Evolutionary conservation across 1,139 yeast species (phyloP), one percentile per base, ranked within the genome.

Genomic region (Taphrina pruni): DNA sequence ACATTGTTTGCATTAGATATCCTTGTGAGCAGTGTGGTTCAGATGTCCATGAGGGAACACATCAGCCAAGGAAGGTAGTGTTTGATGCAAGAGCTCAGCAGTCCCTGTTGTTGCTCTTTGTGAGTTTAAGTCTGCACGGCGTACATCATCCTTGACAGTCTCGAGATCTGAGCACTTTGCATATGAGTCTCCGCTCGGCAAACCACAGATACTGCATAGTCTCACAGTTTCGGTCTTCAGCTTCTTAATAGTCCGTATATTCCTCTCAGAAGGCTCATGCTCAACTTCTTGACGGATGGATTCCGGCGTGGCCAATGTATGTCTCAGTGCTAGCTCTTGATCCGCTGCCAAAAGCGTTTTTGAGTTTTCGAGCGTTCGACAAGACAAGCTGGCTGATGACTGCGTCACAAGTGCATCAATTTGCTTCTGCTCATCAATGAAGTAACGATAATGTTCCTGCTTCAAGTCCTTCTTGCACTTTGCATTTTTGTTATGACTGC

Each of bases 401-500:
- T 54, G 58, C 8, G 58, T 54, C 2, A 54, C 35, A 43, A 26
- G 17, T 7, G 43, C 21, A 20, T 54, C 58, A 17, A 54, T 20
- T 17, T 35, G 26, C 43, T 11, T 32, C 21, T 54, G 58, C 17
- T 54, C 58, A 14, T 17, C 43, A 12, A 54, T 32, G 45, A 54
- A 54, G 43, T 54, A 54, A 6, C 17, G 26, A 26, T 54, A 54
- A 38, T 54, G 58, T 11, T 54, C 58, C 35, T 35, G 21, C 58
- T 36, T 35, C 2, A 54, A 20, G 11, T 17, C 14, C 21, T 7
- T 54, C 43, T 36, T 17, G 11, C 45, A 17, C 21, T 36, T 36
- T 9, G 20, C n/a, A 20, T 36, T 20, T 6, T 38, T 17, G 32
- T 26, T 26, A 7, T 12, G 20, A 14, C n/a, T 14, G 26, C 26